A percentile compares a stretch with the other conserved stretches of the same genome.
Evolutionary conservation across 805 yeast genomes (phyloP).

Genomic region (Monosporozyma servazzii): DNA sequence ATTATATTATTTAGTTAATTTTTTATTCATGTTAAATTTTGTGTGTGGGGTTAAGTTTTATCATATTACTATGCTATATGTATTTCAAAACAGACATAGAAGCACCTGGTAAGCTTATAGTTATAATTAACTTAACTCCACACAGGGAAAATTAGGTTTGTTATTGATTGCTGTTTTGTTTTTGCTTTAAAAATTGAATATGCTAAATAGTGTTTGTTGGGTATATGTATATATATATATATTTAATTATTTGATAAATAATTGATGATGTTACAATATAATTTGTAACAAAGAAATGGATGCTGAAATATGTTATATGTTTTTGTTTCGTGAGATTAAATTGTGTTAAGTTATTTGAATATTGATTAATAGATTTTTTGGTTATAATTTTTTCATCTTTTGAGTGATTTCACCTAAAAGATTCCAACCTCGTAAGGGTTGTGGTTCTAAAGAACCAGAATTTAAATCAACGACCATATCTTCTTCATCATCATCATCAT

Average conservation of each 20-base stretch:
- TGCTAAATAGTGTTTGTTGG: background rate
- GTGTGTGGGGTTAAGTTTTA: no score
- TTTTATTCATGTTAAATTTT: no score
- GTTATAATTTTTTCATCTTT: slow-evolving; percentile 18
- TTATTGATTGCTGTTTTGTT: no score
- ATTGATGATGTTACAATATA: no score
- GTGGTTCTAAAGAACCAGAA: slow-evolving; percentile 24
- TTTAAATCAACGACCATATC: slow-evolving; percentile 27
- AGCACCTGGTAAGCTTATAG: no score
- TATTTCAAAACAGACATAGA: no score
- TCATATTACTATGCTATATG: no score
- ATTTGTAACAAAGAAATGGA: background rate
- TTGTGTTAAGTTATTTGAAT: background rate
- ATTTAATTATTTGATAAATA: background rate
- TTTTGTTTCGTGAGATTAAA: background rate
- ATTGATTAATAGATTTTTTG: background rate
- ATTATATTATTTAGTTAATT: no score
- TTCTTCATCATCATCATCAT: slow-evolving; percentile 12
- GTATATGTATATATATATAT: background rate
- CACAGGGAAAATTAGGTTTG: no score
- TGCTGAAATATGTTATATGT: no score
- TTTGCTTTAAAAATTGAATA: background rate
- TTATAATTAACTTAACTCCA: no score
- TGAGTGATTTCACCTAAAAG: slow-evolving; percentile 22
- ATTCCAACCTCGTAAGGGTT: slow-evolving; percentile 17